Conservation (phyloP, 768 basidiomycete genomes). For the Termitomyces sp. region DNA sequence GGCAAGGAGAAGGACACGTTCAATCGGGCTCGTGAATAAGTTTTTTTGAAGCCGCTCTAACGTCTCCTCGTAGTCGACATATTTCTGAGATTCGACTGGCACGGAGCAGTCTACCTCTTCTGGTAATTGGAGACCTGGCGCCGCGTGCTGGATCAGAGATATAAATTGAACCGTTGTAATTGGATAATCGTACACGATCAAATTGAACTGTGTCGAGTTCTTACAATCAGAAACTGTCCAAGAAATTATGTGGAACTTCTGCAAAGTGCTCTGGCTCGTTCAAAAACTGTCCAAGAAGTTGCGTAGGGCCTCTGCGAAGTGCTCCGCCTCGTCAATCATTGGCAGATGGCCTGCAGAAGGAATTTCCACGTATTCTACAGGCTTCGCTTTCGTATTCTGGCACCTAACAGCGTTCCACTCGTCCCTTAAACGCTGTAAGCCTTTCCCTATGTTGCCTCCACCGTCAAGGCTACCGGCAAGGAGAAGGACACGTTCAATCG, state of each 20-base stretch:
- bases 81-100: neutral
- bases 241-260: constrained; percentile 29
- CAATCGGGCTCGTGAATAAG: constrained; percentile 26
- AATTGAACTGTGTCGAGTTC: neutral
- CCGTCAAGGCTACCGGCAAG: constrained; percentile 50
- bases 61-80: no score
- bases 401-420: constrained; percentile 21
- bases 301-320: constrained; percentile 35
- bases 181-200: neutral
- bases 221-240: constrained; percentile 19
- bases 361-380: constrained; percentile 34
- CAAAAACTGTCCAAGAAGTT: constrained; percentile 22
- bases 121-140: neutral
- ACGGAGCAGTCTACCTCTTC: neutral
- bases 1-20: constrained; percentile 41
- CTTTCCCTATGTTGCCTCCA: constrained; percentile 42
- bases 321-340: constrained; percentile 49
- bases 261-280: constrained; percentile 42
- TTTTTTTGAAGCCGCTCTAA: no score
- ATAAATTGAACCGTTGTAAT: neutral
- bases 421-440: constrained; percentile 32
- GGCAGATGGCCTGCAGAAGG: constrained; percentile 46
- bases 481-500: constrained; percentile 36
- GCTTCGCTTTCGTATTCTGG: constrained; percentile 8
- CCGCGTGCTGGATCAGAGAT: neutral